A percentile compares a stretch with the other conserved stretches of the same genome.
Conservation (phyloP, 805 yeast species). For the Sugiyamaella smithiae region DNA sequence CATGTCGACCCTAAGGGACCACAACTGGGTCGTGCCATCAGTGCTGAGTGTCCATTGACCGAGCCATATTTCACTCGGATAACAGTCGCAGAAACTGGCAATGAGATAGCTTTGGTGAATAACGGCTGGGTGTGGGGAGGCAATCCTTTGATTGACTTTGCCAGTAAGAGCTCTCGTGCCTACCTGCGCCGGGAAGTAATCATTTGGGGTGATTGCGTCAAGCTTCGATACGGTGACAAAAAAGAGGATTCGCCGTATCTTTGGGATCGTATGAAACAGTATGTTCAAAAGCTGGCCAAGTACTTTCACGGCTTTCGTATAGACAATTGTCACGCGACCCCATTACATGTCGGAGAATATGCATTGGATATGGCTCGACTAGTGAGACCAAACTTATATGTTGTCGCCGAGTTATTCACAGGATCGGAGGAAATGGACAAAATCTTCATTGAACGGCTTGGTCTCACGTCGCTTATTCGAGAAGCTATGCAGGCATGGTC, state of each 20-base stretch:
- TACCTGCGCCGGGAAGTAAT: constrained; percentile 89
- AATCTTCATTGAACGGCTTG: constrained; percentile 84
- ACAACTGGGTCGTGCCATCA: constrained; percentile 60
- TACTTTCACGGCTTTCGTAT: constrained; percentile 85
- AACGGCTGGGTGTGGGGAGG: constrained; percentile 99
- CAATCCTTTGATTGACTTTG: constrained; percentile 90
- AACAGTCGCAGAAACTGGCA: constrained; percentile 46
- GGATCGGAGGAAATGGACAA: constrained; percentile 92
- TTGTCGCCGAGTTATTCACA: constrained; percentile 90
- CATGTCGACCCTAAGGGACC: constrained; percentile 85
- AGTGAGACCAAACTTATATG: constrained; percentile 80
- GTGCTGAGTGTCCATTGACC: constrained; percentile 57
- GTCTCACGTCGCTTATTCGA: constrained; percentile 82
- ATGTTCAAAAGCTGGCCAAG: constrained; percentile 67
- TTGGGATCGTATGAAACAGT: constrained; percentile 85
- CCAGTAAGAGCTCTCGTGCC: constrained; percentile 72
- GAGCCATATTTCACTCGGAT: constrained; percentile 89
- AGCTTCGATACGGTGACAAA: constrained; percentile 74
- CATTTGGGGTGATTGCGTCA: constrained; percentile 97
- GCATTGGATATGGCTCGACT: constrained; percentile 83
- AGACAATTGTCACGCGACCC: constrained; percentile 96
- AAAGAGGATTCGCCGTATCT: constrained; percentile 83
- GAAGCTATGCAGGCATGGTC: constrained; percentile 98
- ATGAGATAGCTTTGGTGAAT: constrained; percentile 67
- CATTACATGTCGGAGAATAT: constrained; percentile 88